Conservation (phyloP, 352 stramenopile genomes). For the Pythium aphanidermatum region DNA sequence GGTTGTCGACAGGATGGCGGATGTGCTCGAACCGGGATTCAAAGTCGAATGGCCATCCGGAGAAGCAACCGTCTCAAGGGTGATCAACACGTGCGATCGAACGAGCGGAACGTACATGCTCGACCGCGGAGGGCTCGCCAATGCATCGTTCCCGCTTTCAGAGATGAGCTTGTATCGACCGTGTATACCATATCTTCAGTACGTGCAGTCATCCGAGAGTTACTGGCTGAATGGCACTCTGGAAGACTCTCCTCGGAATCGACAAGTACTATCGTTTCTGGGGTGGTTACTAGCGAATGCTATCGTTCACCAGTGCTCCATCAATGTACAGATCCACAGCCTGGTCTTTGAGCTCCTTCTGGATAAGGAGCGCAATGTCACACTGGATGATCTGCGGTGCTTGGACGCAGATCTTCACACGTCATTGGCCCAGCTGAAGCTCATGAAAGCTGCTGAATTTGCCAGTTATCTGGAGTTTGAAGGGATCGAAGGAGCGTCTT, state of each 20-base stretch:
- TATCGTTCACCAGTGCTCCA: constrained; percentile 30
- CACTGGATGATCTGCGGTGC: constrained; percentile 34
- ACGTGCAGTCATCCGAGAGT: constrained; percentile 52
- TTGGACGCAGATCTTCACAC: constrained; percentile 39
- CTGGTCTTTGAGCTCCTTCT: constrained; percentile 52
- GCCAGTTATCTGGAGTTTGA: constrained; percentile 51
- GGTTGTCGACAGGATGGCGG: constrained; percentile 21
- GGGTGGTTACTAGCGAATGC: constrained; percentile 62
- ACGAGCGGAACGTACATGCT: constrained; percentile 34
- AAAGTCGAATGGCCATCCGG: constrained; percentile 31
- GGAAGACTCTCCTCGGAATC: constrained; percentile 27
- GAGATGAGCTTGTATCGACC: constrained; percentile 40
- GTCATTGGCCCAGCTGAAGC: constrained; percentile 39
- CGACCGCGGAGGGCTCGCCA: constrained; percentile 30
- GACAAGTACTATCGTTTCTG: constrained; percentile 31
- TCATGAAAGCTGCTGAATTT: constrained; percentile 46
- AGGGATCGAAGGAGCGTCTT: constrained; percentile 37
- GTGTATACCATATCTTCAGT: constrained; percentile 35
- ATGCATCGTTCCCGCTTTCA: constrained; percentile 29
- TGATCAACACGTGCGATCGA: constrained; percentile 43
- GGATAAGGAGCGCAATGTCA: constrained; percentile 22
- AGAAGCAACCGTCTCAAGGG: constrained; percentile 22
- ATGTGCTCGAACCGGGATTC: constrained; percentile 21
- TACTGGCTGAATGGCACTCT: constrained; percentile 56
- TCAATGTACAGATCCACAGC: constrained; percentile 28